Base-by-base conservation (phyloP, 306 rosid species). In the Medicago lupulina region DNA sequence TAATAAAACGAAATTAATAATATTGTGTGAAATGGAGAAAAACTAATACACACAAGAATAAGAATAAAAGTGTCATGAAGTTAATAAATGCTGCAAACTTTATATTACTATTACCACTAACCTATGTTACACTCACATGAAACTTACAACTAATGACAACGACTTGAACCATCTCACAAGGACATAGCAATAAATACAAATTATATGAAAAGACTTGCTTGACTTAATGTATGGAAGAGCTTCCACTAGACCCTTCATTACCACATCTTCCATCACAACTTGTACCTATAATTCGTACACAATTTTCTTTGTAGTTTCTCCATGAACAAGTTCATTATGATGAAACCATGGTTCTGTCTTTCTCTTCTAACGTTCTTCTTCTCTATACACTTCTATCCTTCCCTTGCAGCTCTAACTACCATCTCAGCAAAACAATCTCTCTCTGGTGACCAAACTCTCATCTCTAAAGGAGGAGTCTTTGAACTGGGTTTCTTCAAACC, bases 401-500 rank as follows among this genome's bases (percentile, higher is more conserved):
- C 84, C 53, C 69, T 43, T 55, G 86, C 83, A 77, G 80, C 83
- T 68, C 65, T 79, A 36, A 66, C 78, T 19, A 15, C 69, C 69
- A 81, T 89, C 76, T 74, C 85, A 1, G 12, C 76, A 51, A 79
- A 85, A 61, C 86, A 83, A 40, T 18, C 86, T 60, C 84, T 89
- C 68, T 81, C 89, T 2, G 90, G 89, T 2, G 82, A 85, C 17
- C 89, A 83, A 77, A 87, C 88, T 40, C 71, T 83, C 6, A 21
- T 76, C 55, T 89, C 89, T 7, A 8, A 73, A 2, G 74, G 70
- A 15, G 88, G 80, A 16, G 49, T n/a, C 53, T 89, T 89, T 34
- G 84, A 73, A 19, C 18, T 87, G 9, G 93, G 93, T 63, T 89
- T 89, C 86, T 83, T 85, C 85, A 69, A 21, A 1, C 81, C 85